Base-by-base conservation (phyloP, 108 stramenopile species). In the Aurantiochytrium sp. region DNA sequence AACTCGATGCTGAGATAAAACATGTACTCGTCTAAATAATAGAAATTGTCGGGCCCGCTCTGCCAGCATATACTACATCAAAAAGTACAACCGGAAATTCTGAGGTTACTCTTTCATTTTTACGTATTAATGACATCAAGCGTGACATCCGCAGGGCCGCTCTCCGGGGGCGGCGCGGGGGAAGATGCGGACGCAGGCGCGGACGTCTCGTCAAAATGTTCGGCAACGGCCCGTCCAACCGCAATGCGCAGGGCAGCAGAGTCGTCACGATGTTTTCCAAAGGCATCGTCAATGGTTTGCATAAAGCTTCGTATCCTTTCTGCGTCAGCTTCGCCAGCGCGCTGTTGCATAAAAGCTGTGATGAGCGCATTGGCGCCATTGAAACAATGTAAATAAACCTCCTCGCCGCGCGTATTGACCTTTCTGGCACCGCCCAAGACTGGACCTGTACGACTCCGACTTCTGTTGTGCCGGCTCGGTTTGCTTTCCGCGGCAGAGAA, bases 1-100 rank as follows among this genome's bases (percentile, higher is more conserved):
- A 99, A 89, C 95, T 99, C 12, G 99, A 99, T 92, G 96, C 94
- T 5, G 97, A 97, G 93, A 97, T 98, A 1, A 53, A 4, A 23
- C 0, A 12, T 18, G 76, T 83, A 43, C 6, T 83, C 18, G 64
- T 4, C 10, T 35, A 35, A 35, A 35, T 35, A 35, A 35, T 35
- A 35, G 35, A 2, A 35, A 35, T 35, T 35, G 35, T 35, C 35
- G 35, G 35, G 35, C 35, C 35, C 35, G 35, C 35, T 35, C 1
- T 35, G 35, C 35, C 35, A 35, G 28, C 28, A 28, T 28, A 28
- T 28, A 28, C 28, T 35, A 35, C 2, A 35, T 35, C 35, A 35
- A 35, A 35, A 35, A 35, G 35, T 35, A 35, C 35, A 35, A 35
- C 35, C 35, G 35, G 35, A 35, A 35, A 2, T 35, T 35, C 2